Base-by-base conservation (phyloP, 1,284 basidiomycete species). In the Malassezia nana region DNA sequence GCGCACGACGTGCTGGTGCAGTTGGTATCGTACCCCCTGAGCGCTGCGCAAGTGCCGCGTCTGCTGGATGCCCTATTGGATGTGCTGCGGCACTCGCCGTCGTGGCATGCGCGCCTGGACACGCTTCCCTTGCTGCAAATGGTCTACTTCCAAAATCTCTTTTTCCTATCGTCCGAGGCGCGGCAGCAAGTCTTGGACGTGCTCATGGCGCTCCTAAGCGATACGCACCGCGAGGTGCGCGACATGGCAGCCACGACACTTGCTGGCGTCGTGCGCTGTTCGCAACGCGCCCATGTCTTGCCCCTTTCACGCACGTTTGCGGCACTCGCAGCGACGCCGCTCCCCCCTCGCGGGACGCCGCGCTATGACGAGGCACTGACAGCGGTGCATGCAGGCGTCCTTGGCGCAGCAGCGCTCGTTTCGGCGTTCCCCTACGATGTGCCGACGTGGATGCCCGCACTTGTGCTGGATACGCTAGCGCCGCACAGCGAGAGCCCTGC, bases 231-330 rank as follows among this genome's bases (percentile, higher is more conserved):
- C 30, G 71, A 74, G 45, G 71, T 74, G 28, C 57, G 69, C 10
- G 69, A 74, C 46, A 69, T 72, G 69, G 67, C 69, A 2, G 61
- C 65, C 8, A 61, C 63, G 6, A 86, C 88, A 35, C 78, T 98
- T 29, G 86, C 87, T 16, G 87, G 89, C 18, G 84, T 98, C 62
- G 82, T 98, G 31, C 81, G 92, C 59, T 94, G 89, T 70, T 92
- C 89, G 10, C 89, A 95, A 74, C 81, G 91, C 50, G 82, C 87
- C 56, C 86, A 85, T 66, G 90, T 96, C 64, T 77, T 86, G 46
- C 83, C 85, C 5, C 78, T 96, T 63, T 66, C 63, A 47, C 29
- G 59, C 29, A 50, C 61, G 8, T 74, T 74, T 46, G 69, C 64
- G 6, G 54, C 40, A 9, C 49, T 48, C 2, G 67, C 65, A 16